Conservation (phyloP, 495 filamentous ascomycete species). For the Entonaema liquescens region DNA sequence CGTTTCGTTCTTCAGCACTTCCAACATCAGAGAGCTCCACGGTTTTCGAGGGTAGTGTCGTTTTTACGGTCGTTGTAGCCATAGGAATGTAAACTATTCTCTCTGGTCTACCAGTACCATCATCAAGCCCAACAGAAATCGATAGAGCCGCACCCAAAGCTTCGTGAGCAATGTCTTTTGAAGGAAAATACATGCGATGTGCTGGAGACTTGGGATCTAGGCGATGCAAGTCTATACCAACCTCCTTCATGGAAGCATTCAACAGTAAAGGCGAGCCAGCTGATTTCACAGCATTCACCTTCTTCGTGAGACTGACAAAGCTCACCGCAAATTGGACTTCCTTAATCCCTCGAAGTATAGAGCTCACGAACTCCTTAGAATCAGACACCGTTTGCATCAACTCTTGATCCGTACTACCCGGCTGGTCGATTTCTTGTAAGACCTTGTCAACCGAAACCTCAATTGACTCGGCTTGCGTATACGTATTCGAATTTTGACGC, state of each 20-base stretch:
- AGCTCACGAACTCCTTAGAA: slow-evolving; percentile 90
- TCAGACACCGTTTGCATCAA: slow-evolving; percentile 89
- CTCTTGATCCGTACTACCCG: slow-evolving; percentile 75
- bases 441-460: slow-evolving; percentile 77
- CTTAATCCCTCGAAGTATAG: slow-evolving; percentile 89
- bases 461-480: slow-evolving; percentile 48
- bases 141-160: slow-evolving; percentile 91
- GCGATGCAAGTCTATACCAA: slow-evolving; percentile 91
- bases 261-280: slow-evolving; percentile 75
- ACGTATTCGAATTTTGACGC: slow-evolving; percentile 37
- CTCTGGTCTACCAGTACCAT: slow-evolving; percentile 83
- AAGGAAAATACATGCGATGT: slow-evolving; percentile 98
- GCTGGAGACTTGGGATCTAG: slow-evolving; percentile 93
- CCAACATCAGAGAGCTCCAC: slow-evolving; percentile 79
- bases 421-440: slow-evolving; percentile 77
- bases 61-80: slow-evolving; percentile 95
- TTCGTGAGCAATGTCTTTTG: slow-evolving; percentile 92
- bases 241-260: slow-evolving; percentile 92
- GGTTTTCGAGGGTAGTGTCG: slow-evolving; percentile 93
- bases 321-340: slow-evolving; percentile 96
- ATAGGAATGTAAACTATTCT: slow-evolving; percentile 94
- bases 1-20: slow-evolving; percentile 86
- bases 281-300: slow-evolving; percentile 70
- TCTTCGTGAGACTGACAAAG: slow-evolving; percentile 86
- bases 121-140: slow-evolving; percentile 88